Base-by-base conservation (phyloP, 345 rosid genomes). In the Schrenkiella parvula region DNA sequence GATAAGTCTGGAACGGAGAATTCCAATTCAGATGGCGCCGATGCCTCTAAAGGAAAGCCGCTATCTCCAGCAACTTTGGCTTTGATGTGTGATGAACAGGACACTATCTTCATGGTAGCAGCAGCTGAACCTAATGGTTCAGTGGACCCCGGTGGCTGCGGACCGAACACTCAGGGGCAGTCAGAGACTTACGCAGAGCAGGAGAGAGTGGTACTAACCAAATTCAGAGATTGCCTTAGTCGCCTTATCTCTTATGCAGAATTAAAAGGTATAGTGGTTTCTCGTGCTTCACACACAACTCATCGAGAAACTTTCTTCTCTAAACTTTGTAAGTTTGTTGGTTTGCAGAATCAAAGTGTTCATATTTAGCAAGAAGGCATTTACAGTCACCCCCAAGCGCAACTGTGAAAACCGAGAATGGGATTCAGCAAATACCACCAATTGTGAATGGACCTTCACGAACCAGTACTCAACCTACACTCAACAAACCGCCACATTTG, bases 1-100 rank as follows among this genome's bases (percentile, higher is more conserved):
- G 84, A 86, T 72, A 86, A 87, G 82, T 42, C 21, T 77, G 84
- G 72, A 50, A 75, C 67, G 35, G 86, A 83, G 53, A 83, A 80
- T 72, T 84, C 82, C 18, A 77, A 69, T 63, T 81, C 82, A 26
- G 95, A 84, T 62, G 84, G 88, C 53, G 78, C 65, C 39, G 92
- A 86, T 78, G 81, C 68, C 37, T 82, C 87, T 57, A 87, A 86
- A 80, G 84, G 72, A 44, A 86, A 90, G 71, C 97, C 99, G 11
- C 83, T 95, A 85, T 95, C 98, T 70, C 99, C 99, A 46, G 98
- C 92, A 78, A 95, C 99, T 44, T 79, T 95, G 85, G 99, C 92
- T 63, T 83, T 95, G 79, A 95, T 95, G 99, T 95, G 99, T 67
- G 96, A 95, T 80, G 99, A 95, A 73, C 86, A 91, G 70, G 99